Percentiles rank a stretch among this genome's conserved stretches.
Conservation (phyloP, 441 rosid species). For the Eugenia klotzschiana region DNA sequence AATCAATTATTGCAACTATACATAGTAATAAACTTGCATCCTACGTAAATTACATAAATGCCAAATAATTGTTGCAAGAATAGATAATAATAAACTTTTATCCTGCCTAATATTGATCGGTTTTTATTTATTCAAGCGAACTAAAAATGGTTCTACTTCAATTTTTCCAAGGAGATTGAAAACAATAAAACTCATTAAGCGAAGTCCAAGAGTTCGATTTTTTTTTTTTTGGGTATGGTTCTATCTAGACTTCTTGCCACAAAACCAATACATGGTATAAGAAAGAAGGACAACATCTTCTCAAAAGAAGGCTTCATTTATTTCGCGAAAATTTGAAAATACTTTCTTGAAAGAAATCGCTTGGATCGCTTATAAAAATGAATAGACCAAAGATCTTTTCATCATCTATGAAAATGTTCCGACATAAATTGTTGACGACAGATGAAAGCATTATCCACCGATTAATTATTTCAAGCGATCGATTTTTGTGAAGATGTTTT, state of each 20-base stretch:
- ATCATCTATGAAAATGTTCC: no score
- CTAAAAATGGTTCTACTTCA: neutral
- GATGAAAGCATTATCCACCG: no score
- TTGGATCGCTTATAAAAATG: no score
- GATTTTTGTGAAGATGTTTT: no score
- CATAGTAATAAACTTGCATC: neutral
- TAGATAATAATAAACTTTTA: neutral
- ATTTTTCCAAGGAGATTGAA: neutral
- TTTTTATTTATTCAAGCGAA: neutral
- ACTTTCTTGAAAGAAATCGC: no score
- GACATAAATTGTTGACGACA: no score
- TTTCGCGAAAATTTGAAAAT: no score
- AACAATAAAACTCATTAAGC: neutral
- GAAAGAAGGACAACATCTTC: neutral
- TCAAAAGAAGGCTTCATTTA: neutral
- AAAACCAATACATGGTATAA: neutral
- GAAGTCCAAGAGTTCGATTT: neutral
- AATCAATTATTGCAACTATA: neutral
- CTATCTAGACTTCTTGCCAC: neutral
- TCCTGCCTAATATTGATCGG: neutral
- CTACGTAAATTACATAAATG: neutral
- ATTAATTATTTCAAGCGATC: no score
- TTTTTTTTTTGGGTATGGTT: no score
- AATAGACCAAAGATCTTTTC: no score
- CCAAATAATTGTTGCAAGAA: neutral